These are phyloP conservation scores for Cyclotella cryptica DNA, from an alignment of 108 stramenopile species.

Conservation along the genomic window DNA sequence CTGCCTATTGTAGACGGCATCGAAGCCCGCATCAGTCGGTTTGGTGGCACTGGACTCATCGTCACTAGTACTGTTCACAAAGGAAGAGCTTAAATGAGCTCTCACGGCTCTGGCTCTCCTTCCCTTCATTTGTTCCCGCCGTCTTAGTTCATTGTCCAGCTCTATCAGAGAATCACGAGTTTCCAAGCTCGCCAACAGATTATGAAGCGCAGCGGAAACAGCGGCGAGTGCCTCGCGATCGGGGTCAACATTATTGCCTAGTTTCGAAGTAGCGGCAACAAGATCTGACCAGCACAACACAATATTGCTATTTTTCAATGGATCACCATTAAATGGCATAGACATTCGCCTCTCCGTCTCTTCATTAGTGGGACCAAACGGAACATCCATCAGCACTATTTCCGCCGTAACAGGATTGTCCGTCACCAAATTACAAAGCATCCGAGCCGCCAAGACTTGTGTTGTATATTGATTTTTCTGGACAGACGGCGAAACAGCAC, in stretches of 20 bases:
- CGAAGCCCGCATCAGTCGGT: slow-evolving; percentile 38
- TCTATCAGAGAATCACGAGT: slow-evolving; percentile 38
- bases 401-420: slow-evolving; percentile 57
- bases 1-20: slow-evolving; percentile 33
- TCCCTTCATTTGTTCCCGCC: slow-evolving; percentile 29
- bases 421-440: slow-evolving; percentile 81
- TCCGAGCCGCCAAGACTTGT: slow-evolving; percentile 56
- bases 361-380: slow-evolving; percentile 57
- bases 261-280: slow-evolving; percentile 31
- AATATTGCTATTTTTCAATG: background rate
- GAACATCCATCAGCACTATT: slow-evolving; percentile 45
- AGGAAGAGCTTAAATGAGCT: background rate
- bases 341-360: slow-evolving; percentile 44
- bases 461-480: slow-evolving; percentile 25
- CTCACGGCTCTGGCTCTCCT: slow-evolving; percentile 1
- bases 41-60: background rate
- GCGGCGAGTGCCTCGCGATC: slow-evolving; percentile 74
- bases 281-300: slow-evolving; percentile 57
- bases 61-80: slow-evolving; percentile 17
- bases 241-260: background rate
- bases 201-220: slow-evolving; percentile 75
- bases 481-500: slow-evolving; percentile 5
- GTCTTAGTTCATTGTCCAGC: slow-evolving; percentile 37
- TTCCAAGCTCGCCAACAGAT: slow-evolving; percentile 56
- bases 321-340: slow-evolving; percentile 13